Base-by-base conservation (phyloP, 805 yeast species). In the Nematodospora valgi region DNA sequence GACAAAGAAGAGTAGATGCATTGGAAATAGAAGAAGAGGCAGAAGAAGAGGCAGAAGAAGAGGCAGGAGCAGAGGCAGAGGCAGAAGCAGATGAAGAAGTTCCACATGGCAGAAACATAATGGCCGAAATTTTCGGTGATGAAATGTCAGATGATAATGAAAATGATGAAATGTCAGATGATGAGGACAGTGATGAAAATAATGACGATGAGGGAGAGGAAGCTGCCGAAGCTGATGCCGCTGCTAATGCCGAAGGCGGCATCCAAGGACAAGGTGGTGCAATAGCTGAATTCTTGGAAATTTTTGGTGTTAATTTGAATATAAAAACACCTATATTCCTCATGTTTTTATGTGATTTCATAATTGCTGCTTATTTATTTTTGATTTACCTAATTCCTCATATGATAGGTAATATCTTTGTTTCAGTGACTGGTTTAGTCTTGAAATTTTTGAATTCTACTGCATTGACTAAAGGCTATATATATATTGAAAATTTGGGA, bases 301-400 rank as follows among this genome's bases (percentile, higher is more conserved):
- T 59, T 7, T 48, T 67, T 25, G 73, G 72, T 2, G 44, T 66
- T 27, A 51, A 49, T 23, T 47, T 65, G 22, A 57, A 61, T 31
- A 24, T 65, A 14, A 37, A 48, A n/a, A 58, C 68, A 9, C 72
- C 72, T 2, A 35, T 67, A 15, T 45, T 58, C 24, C 40, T 65
- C 16, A 54, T 59, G 58, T 22, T 57, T 2, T 21, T 63, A 18
- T 57, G 62, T 30, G 62, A 64, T 38, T 23, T 49, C 8, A 44
- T 59, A 13, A 55, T 64, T 19, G 50, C 65, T 1, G 47, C 58
- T 2, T 70, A 69, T 38, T 47, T 74, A 24, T 55, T 68, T 20
- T 28, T 63, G 10, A 57, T 72, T 0, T 77, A 74, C 45, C 55
- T 70, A 12, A 40, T 74, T 3, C 82, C 83, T 8, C 68, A 74